phyloP scores from a whole-genome alignment of 306 rosid species.

The Quercus suber region DNA sequence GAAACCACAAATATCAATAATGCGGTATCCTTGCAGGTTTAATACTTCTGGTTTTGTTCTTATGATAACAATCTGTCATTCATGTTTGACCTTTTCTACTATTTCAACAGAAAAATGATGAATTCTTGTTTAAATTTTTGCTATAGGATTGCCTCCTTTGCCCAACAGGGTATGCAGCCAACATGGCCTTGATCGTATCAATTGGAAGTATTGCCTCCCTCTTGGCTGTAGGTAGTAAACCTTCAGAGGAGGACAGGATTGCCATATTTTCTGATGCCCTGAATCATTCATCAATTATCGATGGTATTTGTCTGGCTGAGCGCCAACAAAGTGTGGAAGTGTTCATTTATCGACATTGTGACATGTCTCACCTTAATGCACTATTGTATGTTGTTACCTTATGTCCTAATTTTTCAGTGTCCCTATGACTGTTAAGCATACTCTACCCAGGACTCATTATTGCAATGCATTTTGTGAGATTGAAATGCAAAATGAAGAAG shows the following conservation, averaged over 20 bases:
- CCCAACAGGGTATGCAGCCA: conserved; percentile 97
- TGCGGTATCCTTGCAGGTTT: not conserved
- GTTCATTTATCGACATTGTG: conserved; percentile 83
- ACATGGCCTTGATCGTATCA: conserved; percentile 89
- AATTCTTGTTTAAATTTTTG: conserved; percentile 41
- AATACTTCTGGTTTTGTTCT: not conserved
- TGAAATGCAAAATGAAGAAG: conserved; percentile 61
- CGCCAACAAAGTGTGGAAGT: conserved; percentile 61
- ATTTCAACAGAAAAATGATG: conserved; percentile 38
- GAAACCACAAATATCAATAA: not conserved
- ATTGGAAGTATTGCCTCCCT: conserved; percentile 77
- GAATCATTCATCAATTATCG: conserved; percentile 90
- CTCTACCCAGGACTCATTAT: conserved; percentile 13
- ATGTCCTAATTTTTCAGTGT: conserved; percentile 4
- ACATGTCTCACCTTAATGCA: conserved; percentile 75
- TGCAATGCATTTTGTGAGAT: conserved; percentile 41
- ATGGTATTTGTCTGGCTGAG: conserved; percentile 86
- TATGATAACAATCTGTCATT: not conserved
- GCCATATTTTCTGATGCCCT: conserved; percentile 84
- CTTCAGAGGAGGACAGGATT: conserved; percentile 59
- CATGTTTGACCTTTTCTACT: not conserved
- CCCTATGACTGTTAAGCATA: not conserved
- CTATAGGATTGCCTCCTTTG: conserved; percentile 98
- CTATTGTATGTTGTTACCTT: conserved; percentile 67
- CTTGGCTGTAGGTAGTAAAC: conserved; percentile 47